Conservation (phyloP, 306 rosid species). For the Calophaca sinica region DNA sequence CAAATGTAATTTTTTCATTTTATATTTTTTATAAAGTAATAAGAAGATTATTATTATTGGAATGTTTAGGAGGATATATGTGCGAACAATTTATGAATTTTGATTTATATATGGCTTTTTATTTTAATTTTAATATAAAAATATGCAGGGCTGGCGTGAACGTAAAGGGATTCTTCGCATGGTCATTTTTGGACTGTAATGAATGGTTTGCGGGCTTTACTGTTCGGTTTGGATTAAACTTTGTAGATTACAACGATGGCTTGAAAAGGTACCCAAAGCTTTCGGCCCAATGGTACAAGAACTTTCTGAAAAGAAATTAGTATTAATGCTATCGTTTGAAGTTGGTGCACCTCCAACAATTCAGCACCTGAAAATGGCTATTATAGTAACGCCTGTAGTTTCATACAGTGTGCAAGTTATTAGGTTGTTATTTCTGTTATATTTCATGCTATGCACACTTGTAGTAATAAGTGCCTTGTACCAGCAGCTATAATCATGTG, state of each 20-base stretch:
- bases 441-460: too few species aligned
- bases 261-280: conserved; percentile 54
- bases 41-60: too few species aligned
- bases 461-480: not conserved
- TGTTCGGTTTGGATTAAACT: conserved; percentile 57
- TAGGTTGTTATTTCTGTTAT: not conserved
- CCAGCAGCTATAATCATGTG: not conserved
- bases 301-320: conserved; percentile 44
- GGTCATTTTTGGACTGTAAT: conserved; percentile 61
- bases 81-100: not conserved
- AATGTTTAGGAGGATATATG: too few species aligned
- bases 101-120: not conserved
- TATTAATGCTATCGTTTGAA: not conserved
- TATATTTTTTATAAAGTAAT: too few species aligned
- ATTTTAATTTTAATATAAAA: not conserved
- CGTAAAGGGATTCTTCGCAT: conserved; percentile 63
- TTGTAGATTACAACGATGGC: conserved; percentile 53
- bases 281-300: conserved; percentile 44
- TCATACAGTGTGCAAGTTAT: not conserved
- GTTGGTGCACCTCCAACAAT: not conserved
- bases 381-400: too few species aligned
- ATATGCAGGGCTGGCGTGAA: conserved; percentile 51
- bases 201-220: conserved; percentile 63
- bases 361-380: too few species aligned
- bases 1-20: too few species aligned